Base-by-base conservation (phyloP, 2,329 filamentous ascomycete genomes). In the Colletotrichum echinochloae region DNA sequence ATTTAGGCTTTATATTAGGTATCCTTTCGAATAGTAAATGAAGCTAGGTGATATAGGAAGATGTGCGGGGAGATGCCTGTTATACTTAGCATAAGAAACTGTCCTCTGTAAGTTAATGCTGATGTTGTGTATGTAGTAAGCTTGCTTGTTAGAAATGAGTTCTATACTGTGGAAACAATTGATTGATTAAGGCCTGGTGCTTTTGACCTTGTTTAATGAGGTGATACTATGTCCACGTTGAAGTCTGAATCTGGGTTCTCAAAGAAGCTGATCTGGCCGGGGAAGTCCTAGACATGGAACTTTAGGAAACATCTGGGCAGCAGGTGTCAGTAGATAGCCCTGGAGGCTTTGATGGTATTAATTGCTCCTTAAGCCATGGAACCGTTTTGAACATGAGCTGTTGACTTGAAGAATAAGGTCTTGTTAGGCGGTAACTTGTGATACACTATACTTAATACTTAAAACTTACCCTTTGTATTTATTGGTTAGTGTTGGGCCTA, bases 401-500 rank as follows among this genome's bases (percentile, higher is more conserved):
- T 99, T 0, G 95, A 97, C 80, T 98, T 96, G 23, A 99, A 88
- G 77, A 97, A 99, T 18, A 99, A 84, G 0, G 96, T 98, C 83
- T 99, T 96, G 76, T 93, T 97, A 2, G 96, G 95, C 3, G 95
- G 94, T 78, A 98, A 91, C 80, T 98, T 99, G 82, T 98, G 95
- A 78, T 99, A 98, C n/a, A 99, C 95, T 56, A 99, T 96, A 78
- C 94, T 98, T 30, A 95, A 96, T 79, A 99, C 98, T 7, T 96
- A 99, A 0, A 96, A 98, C 80, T 99, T 99, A 71, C 96, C 96
- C 78, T 95, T 98, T 84, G 96, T 99, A 74, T 28, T 23, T 8
- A 51, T 8, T 26, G 12, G 44, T 66, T 8, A 57, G 46, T 39
- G n/a, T 12, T 26, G 5, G 23, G 9, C 9, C 18, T 14, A 12